Percentiles rank a stretch among this genome's conserved stretches.
phyloP scores from a whole-genome alignment of 257 asterid genomes.

The Prunella vulgaris region DNA sequence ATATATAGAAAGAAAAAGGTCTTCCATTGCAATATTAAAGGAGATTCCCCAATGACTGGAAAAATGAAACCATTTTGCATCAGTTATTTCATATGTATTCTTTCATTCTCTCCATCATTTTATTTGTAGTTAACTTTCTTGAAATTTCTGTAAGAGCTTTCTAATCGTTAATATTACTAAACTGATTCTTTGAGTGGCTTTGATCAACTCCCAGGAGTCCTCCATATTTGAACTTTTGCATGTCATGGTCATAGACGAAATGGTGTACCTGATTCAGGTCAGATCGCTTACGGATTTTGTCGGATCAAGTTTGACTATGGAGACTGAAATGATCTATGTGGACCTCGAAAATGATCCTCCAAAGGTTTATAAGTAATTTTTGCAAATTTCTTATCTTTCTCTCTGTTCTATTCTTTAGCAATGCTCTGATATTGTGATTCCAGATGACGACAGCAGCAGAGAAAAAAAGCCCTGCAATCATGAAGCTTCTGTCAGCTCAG shows the following conservation, averaged over 20 bases:
- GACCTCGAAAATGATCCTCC: constrained; percentile 84
- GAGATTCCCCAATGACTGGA: neutral
- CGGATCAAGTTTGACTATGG: constrained; percentile 39
- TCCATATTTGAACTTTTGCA: constrained; percentile 44
- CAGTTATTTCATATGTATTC: neutral
- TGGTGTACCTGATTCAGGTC: constrained; percentile 64
- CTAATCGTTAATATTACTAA: neutral
- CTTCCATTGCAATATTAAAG: neutral
- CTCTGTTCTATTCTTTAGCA: neutral
- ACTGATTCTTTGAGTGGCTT: neutral
- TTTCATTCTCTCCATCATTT: neutral
- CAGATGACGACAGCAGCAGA: constrained; percentile 44
- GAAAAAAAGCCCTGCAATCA: constrained; percentile 31
- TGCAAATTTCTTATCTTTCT: neutral
- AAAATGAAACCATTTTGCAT: neutral
- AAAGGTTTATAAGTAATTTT: constrained; percentile 33
- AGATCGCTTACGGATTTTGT: constrained; percentile 46
- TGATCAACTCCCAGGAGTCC: constrained; percentile 47
- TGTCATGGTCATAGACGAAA: constrained; percentile 79
- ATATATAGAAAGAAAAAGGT: neutral
- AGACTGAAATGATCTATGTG: constrained; percentile 34
- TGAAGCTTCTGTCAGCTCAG: constrained; percentile 61
- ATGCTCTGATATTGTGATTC: constrained; percentile 14
- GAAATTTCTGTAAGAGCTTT: neutral
- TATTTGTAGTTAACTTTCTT: constrained; percentile 1